Conservation (phyloP, 2,329 filamentous ascomycete species). For the Pseudopyrenochaeta lycopersici region DNA sequence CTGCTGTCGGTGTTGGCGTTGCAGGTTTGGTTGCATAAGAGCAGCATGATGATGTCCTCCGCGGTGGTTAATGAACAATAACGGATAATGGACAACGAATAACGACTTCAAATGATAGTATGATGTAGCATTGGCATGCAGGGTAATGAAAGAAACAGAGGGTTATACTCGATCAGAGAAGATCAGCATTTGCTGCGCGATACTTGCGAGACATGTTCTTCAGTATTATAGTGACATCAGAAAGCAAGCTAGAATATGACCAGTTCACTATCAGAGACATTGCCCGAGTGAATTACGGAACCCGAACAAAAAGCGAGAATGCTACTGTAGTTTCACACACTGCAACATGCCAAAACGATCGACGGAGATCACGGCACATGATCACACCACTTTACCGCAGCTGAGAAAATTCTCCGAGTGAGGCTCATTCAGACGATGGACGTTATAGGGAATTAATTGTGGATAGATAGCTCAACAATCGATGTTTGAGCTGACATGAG, state of each 20-base stretch:
- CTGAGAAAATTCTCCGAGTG: not conserved
- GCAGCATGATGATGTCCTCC: not conserved
- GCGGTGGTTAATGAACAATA: not conserved
- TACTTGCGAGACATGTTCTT: conserved; percentile 5
- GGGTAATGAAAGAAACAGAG: not conserved
- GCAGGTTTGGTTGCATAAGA: conserved; percentile 27
- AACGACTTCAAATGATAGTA: not conserved
- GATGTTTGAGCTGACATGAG: conserved; percentile 6
- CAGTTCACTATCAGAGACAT: not conserved
- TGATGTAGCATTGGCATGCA: not conserved
- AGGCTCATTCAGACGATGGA: not conserved
- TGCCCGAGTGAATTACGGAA: not conserved
- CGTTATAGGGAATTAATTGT: not conserved
- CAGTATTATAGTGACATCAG: conserved; percentile 2
- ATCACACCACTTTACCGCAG: conserved; percentile 22
- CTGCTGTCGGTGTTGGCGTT: conserved; percentile 35
- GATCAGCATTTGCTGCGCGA: not conserved
- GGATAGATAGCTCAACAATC: conserved; percentile 1
- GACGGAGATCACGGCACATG: conserved; percentile 13
- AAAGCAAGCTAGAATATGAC: not conserved
- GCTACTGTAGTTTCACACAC: not conserved
- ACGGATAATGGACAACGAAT: not conserved
- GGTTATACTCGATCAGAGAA: not conserved
- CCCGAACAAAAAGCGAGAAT: not conserved
- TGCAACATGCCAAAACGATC: conserved; percentile 1